Evolutionary conservation across 441 rosid genomes (phyloP).

Genomic region (Gossypium gossypioides): DNA sequence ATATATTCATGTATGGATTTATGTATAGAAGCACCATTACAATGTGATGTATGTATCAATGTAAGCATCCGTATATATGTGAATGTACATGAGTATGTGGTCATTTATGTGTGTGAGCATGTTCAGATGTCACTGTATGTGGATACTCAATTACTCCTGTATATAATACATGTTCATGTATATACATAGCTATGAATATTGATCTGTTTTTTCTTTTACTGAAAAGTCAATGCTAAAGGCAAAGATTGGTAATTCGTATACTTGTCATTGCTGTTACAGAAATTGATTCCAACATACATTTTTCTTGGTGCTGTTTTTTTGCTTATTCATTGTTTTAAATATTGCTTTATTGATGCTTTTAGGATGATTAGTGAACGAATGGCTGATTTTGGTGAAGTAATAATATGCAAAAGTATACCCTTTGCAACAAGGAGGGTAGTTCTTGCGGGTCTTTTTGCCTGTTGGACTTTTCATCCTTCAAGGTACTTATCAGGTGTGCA

Average conservation of each 20-base stretch:
- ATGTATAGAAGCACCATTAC: background rate
- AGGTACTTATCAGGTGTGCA: constrained; percentile 94
- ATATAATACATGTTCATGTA: background rate
- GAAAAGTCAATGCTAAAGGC: background rate
- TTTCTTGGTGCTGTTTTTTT: background rate
- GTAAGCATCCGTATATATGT: background rate
- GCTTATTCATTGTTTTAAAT: constrained; percentile 1
- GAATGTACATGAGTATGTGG: background rate
- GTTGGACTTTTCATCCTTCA: constrained; percentile 53
- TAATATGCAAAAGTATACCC: constrained; percentile 27
- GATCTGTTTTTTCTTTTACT: background rate
- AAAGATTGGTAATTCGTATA: background rate
- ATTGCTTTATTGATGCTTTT: constrained; percentile 12
- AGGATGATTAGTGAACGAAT: constrained; percentile 30
- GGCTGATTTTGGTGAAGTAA: constrained; percentile 29
- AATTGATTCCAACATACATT: background rate
- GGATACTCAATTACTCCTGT: background rate
- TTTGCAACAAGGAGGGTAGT: constrained; percentile 41
- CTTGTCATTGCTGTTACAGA: constrained; percentile 3
- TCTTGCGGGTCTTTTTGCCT: constrained; percentile 49
- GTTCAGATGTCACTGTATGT: background rate
- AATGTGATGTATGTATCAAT: background rate
- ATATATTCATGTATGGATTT: background rate
- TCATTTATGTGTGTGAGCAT: background rate
- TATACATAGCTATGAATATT: background rate